These are phyloP conservation scores for Neurospora discreta DNA, from an alignment of 495 filamentous ascomycete genomes.

Conservation along the genomic window DNA sequence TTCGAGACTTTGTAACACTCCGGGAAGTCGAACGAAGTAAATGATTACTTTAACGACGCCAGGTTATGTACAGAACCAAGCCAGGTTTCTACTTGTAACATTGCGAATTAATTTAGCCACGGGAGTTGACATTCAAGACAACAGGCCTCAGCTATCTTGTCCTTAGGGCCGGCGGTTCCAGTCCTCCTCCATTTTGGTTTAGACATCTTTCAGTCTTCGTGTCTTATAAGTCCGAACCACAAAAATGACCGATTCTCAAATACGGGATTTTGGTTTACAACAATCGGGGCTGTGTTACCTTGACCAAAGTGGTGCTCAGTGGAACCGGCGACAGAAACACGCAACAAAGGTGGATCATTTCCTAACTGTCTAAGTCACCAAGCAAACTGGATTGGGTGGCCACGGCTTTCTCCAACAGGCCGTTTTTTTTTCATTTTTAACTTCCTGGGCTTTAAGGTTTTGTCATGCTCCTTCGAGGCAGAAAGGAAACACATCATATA, in stretches of 20 bases:
- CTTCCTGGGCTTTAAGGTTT: not conserved
- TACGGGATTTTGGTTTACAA: not conserved
- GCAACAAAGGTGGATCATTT: not conserved
- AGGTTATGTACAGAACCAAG: not conserved
- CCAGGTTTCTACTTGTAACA: not conserved
- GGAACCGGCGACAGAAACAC: not conserved
- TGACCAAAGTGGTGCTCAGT: not conserved
- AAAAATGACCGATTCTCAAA: not conserved
- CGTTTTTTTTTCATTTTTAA: not conserved
- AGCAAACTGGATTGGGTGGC: not conserved
- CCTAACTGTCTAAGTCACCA: not conserved
- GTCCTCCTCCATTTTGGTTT: not conserved
- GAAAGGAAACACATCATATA: not conserved
- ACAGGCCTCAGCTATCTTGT: not conserved
- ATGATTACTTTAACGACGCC: not conserved
- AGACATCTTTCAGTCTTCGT: not conserved
- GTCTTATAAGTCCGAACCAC: not conserved
- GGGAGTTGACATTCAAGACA: not conserved
- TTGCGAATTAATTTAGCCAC: not conserved
- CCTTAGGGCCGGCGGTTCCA: not conserved
- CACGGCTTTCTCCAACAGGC: not conserved
- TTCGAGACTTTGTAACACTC: too few relatives aligned
- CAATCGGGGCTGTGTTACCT: not conserved
- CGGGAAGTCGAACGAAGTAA: not conserved
- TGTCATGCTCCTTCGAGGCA: not conserved